Percentiles rank a stretch among this genome's conserved stretches.
Conservation (phyloP, 2,329 filamentous ascomycete genomes). For the Ophiostoma novo-ulmi region DNA sequence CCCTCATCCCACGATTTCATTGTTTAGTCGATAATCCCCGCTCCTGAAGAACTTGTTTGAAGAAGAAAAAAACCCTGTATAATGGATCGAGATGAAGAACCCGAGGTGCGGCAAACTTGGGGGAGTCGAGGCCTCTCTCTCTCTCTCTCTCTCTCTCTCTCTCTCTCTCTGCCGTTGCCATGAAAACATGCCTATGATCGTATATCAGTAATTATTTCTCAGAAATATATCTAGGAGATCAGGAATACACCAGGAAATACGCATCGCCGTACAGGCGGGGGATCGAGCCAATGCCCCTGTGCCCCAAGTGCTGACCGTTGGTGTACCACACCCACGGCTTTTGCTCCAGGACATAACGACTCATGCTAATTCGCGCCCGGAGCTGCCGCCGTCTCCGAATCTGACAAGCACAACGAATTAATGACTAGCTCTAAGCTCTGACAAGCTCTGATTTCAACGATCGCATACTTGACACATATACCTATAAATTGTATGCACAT, state of each 20-base stretch:
- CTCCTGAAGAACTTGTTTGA: neutral
- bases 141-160: neutral
- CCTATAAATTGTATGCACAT: neutral
- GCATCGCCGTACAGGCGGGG: neutral
- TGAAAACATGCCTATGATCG: neutral
- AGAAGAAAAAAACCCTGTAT: neutral
- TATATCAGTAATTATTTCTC: too few species aligned
- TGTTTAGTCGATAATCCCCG: neutral
- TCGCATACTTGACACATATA: neutral
- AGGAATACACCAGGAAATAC: neutral
- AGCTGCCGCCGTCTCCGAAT: neutral
- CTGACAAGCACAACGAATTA: neutral
- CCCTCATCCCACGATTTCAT: neutral
- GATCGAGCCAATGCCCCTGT: constrained; percentile 5
- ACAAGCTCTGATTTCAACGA: constrained; percentile 1
- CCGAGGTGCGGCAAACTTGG: neutral
- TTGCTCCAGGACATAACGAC: neutral
- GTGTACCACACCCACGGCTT: neutral
- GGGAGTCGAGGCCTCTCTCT: neutral
- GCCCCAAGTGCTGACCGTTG: neutral
- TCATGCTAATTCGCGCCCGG: neutral
- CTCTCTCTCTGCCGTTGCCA: neutral
- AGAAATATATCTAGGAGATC: too few species aligned
- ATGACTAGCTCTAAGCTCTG: neutral
- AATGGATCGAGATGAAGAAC: constrained; percentile 2